These are phyloP conservation scores for Amphicarpaea edgeworthii DNA, from an alignment of 306 rosid species.

Conservation along the genomic window DNA sequence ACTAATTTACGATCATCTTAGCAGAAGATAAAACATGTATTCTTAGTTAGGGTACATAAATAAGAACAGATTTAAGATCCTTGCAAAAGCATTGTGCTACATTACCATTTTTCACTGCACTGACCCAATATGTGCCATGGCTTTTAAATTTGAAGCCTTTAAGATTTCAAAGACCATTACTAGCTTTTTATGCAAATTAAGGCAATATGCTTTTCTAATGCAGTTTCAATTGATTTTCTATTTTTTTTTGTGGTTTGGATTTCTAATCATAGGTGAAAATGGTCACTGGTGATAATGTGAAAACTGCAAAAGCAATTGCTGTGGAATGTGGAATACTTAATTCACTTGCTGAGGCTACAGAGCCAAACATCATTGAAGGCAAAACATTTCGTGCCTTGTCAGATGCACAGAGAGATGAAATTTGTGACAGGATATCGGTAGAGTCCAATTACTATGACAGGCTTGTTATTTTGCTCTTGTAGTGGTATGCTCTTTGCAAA, in stretches of 20 bases:
- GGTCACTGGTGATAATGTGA: conserved; percentile 97
- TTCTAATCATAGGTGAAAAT: conserved; percentile 73
- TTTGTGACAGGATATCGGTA: conserved; percentile 75
- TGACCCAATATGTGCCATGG: neutral
- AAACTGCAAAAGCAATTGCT: conserved; percentile 95
- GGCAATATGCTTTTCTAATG: neutral
- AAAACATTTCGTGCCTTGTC: conserved; percentile 73
- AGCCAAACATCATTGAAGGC: conserved; percentile 89
- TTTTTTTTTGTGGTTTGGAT: neutral
- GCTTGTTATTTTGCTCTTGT: conserved; percentile 61
- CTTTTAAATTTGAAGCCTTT: conserved; percentile 16
- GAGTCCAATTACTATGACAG: conserved; percentile 49
- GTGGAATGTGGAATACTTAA: conserved; percentile 90
- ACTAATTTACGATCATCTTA: neutral
- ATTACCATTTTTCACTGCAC: neutral
- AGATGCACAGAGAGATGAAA: conserved; percentile 65
- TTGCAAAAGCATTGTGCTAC: neutral
- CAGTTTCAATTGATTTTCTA: neutral
- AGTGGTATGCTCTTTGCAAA: neutral
- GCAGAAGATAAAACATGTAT: neutral
- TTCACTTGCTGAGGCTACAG: conserved; percentile 65
- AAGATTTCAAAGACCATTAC: conserved; percentile 2
- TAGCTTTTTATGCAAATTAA: conserved; percentile 15
- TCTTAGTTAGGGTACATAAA: conserved; percentile 5
- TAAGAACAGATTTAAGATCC: neutral